Evolutionary conservation across 2,329 filamentous ascomycete genomes (phyloP).

Genomic region (Penicillium sp.): DNA sequence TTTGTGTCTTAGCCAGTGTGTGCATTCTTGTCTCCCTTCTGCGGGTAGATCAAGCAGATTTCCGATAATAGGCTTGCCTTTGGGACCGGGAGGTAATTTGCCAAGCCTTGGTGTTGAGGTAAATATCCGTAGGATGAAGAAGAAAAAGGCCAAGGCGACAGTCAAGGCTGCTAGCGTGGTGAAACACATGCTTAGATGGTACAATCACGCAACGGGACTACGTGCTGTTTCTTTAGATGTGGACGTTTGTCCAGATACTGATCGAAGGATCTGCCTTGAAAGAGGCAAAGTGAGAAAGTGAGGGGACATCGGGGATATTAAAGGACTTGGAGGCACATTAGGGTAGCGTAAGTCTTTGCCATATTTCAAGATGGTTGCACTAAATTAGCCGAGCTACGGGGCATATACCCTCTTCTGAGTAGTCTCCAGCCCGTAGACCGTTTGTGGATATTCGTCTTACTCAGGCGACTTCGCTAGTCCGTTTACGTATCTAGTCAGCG

Average conservation of each 20-base stretch:
- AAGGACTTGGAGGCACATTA: background rate
- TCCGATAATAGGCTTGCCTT: slow-evolving; percentile 49
- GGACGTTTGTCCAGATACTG: background rate
- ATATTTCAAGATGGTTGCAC: background rate
- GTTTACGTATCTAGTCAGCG: background rate
- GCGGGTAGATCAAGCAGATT: slow-evolving; percentile 52
- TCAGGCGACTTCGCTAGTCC: background rate
- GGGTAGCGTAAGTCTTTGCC: background rate
- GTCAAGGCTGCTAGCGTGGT: background rate
- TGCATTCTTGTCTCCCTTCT: slow-evolving; percentile 36
- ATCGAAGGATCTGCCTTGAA: background rate
- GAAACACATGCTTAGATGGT: background rate
- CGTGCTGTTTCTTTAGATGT: background rate
- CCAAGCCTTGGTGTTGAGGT: background rate
- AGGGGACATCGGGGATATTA: background rate
- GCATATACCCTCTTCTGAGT: background rate
- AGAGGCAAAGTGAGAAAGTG: background rate
- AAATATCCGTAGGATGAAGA: background rate
- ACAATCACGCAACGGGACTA: background rate
- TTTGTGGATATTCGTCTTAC: background rate
- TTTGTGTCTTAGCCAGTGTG: slow-evolving; percentile 43
- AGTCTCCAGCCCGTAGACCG: background rate
- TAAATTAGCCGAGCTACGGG: background rate
- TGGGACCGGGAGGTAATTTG: slow-evolving; percentile 52
- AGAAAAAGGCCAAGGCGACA: background rate